Evolutionary conservation across 2,329 filamentous ascomycete species (phyloP).

Genomic region (Colletotrichum gigasporum): DNA sequence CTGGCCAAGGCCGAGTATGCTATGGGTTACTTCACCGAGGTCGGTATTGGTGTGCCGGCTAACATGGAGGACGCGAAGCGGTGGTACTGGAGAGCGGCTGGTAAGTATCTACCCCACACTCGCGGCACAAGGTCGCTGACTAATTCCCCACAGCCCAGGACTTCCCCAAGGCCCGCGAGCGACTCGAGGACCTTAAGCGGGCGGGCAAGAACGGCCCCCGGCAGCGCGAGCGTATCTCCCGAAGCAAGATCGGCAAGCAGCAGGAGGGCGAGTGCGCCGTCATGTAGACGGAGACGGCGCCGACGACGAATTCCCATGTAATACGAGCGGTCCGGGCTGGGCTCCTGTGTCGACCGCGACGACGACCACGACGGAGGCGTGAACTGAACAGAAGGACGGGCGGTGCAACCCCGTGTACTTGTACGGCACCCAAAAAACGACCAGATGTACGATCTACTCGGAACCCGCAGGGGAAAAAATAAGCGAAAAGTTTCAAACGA

Average conservation of each 20-base stretch:
- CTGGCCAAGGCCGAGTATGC: slow-evolving; percentile 96
- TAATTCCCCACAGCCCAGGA: slow-evolving; percentile 76
- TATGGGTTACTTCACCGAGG: slow-evolving; percentile 97
- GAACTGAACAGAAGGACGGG: background rate
- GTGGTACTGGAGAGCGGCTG: slow-evolving; percentile 97
- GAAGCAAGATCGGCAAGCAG: slow-evolving; percentile 83
- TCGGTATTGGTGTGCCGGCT: slow-evolving; percentile 86
- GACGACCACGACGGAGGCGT: slow-evolving; percentile 9
- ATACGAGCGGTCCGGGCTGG: slow-evolving; percentile 21
- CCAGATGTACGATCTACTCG: slow-evolving; percentile 5
- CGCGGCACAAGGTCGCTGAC: slow-evolving; percentile 27
- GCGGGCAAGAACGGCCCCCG: slow-evolving; percentile 73
- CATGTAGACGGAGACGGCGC: slow-evolving; percentile 66
- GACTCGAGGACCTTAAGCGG: slow-evolving; percentile 90
- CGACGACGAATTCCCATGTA: background rate
- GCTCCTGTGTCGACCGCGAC: slow-evolving; percentile 15
- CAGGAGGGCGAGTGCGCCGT: slow-evolving; percentile 89
- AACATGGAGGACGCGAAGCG: slow-evolving; percentile 95
- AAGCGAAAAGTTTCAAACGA: background rate
- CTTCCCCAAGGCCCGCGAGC: slow-evolving; percentile 90
- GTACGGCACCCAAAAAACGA: background rate
- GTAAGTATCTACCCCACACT: slow-evolving; percentile 65
- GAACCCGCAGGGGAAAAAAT: background rate
- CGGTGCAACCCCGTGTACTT: slow-evolving; percentile 13
- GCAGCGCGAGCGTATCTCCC: slow-evolving; percentile 80